Percentiles rank a stretch among this genome's conserved stretches.
Evolutionary conservation across 345 rosid genomes (phyloP).

Genomic region (Toxicodendron radicans): DNA sequence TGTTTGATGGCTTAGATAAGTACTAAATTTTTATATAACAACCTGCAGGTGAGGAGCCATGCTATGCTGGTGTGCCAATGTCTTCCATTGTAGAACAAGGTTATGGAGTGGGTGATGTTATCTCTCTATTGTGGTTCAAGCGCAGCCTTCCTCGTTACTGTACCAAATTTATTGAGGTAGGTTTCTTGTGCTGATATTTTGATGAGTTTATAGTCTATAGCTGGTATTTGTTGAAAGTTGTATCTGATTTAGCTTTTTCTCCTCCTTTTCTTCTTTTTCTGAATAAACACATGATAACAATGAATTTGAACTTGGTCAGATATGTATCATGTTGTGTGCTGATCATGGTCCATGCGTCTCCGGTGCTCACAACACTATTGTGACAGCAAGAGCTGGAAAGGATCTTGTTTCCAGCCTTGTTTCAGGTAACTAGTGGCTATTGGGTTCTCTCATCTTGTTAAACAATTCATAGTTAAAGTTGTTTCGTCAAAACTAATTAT

Average conservation of each 20-base stretch:
- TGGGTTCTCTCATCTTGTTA: neutral
- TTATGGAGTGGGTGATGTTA: conserved; percentile 93
- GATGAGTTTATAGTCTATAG: neutral
- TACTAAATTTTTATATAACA: conserved; percentile 6
- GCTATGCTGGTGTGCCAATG: conserved; percentile 99
- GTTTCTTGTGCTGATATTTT: conserved; percentile 7
- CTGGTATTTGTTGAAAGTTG: neutral
- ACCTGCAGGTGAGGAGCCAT: conserved; percentile 90
- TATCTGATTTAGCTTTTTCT: neutral
- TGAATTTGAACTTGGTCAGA: conserved; percentile 45
- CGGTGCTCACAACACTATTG: conserved; percentile 94
- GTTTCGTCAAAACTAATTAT: neutral
- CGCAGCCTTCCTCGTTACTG: conserved; percentile 97
- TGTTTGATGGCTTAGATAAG: neutral
- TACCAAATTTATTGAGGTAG: conserved; percentile 88
- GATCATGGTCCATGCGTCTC: conserved; percentile 99
- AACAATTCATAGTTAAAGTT: neutral
- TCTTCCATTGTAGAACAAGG: conserved; percentile 92
- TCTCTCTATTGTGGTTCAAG: conserved; percentile 95
- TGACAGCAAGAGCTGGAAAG: conserved; percentile 98
- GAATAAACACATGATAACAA: neutral
- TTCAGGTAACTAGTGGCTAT: conserved; percentile 47
- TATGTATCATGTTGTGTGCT: conserved; percentile 96
- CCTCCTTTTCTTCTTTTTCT: neutral
- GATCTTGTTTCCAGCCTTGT: conserved; percentile 98